Conservation (phyloP, 495 filamentous ascomycete species). For the Terfezia claveryi region DNA sequence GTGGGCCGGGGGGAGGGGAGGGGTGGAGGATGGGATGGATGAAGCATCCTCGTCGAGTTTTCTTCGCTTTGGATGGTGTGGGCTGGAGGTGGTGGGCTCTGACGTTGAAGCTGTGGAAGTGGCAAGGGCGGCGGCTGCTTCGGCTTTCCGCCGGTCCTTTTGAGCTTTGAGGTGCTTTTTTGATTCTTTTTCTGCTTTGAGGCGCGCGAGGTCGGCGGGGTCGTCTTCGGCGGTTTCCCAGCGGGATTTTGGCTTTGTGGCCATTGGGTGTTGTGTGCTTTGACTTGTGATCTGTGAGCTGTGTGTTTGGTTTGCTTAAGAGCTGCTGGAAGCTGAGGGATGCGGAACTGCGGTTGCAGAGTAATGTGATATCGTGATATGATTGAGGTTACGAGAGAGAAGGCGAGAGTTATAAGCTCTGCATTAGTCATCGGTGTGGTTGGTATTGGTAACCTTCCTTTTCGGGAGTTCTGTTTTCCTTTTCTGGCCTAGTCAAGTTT, state of each 20-base stretch:
- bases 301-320: no score
- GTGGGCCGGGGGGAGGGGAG: constrained; percentile 13
- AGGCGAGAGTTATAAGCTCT: no score
- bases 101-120: constrained; percentile 7
- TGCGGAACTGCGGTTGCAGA: no score
- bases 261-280: neutral
- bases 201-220: constrained; percentile 43
- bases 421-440: no score
- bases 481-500: no score
- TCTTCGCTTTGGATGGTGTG: constrained; percentile 26
- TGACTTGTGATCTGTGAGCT: no score
- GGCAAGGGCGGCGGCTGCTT: constrained; percentile 19
- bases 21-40: neutral
- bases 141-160: constrained; percentile 50
- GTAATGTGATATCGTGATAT: no score
- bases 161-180: constrained; percentile 72
- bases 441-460: no score
- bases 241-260: constrained; percentile 20
- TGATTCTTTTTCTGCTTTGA: constrained; percentile 71
- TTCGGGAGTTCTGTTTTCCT: no score
- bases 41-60: constrained; percentile 5
- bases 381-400: no score
- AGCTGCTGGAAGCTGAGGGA: no score
- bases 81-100: constrained; percentile 2
- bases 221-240: constrained; percentile 74